Percentiles rank a stretch among this genome's conserved stretches.
phyloP scores from a whole-genome alignment of 306 rosid genomes.

The Canavalia gladiata region DNA sequence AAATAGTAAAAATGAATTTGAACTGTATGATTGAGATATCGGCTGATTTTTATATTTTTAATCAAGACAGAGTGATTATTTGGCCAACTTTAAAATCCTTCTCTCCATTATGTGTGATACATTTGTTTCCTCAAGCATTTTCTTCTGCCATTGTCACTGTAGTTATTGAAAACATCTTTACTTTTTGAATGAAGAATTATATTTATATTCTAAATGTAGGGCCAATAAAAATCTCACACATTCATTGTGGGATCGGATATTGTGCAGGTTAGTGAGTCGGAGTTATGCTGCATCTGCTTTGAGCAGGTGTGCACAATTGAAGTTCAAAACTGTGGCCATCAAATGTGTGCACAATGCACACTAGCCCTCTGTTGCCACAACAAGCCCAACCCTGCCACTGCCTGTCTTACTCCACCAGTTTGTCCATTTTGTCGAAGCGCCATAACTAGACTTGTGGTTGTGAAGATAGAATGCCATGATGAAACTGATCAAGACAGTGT shows the following conservation, averaged over 20 bases:
- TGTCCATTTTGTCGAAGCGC: constrained; percentile 96
- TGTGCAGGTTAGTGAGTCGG: constrained; percentile 87
- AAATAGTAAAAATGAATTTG: neutral
- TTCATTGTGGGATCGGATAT: constrained; percentile 42
- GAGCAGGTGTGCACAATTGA: constrained; percentile 93
- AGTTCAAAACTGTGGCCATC: constrained; percentile 93
- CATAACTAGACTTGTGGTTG: constrained; percentile 67
- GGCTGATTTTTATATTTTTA: neutral
- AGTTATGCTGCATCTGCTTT: constrained; percentile 94
- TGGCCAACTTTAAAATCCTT: neutral
- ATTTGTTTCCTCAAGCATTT: neutral
- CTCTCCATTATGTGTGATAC: neutral
- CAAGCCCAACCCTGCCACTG: constrained; percentile 86
- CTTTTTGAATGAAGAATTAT: neutral
- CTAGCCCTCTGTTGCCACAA: constrained; percentile 95
- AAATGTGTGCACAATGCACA: constrained; percentile 98
- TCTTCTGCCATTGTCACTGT: neutral
- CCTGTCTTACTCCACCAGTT: constrained; percentile 78
- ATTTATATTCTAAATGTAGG: constrained; percentile 37
- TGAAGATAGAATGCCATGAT: constrained; percentile 61
- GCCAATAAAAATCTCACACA: neutral
- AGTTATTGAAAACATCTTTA: constrained; percentile 15
- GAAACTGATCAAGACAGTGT: constrained; percentile 62
- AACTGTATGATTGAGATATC: constrained; percentile 1
- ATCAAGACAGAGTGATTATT: neutral